Conservation (phyloP, 1,284 basidiomycete species). For the Puccinia hordei region DNA sequence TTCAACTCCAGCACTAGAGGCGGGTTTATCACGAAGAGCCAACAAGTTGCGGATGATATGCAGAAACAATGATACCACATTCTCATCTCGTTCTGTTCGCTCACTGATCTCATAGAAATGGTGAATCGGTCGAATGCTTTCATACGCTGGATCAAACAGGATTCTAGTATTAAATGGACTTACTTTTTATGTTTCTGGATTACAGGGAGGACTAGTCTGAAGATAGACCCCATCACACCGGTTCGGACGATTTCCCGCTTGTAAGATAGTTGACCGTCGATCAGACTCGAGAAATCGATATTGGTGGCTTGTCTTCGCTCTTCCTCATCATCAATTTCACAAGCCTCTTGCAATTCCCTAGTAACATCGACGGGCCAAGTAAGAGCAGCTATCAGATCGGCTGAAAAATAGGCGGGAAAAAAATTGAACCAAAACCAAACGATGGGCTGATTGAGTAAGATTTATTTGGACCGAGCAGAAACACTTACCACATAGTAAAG, state of each 20-base stretch:
- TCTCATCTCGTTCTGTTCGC: constrained; percentile 74
- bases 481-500: constrained; percentile 71
- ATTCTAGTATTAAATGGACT: constrained; percentile 26
- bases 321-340: constrained; percentile 60
- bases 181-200: constrained; percentile 60
- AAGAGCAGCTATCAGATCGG: constrained; percentile 87
- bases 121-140: neutral
- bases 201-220: constrained; percentile 59
- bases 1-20: constrained; percentile 66
- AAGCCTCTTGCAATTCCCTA: constrained; percentile 83
- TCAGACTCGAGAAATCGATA: constrained; percentile 80
- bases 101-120: constrained; percentile 60
- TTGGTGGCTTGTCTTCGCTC: constrained; percentile 70
- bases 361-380: constrained; percentile 96
- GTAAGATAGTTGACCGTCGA: constrained; percentile 79
- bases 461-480: constrained; percentile 1
- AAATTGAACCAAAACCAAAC: neutral
- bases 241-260: constrained; percentile 65
- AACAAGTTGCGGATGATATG: constrained; percentile 85
- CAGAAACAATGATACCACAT: constrained; percentile 82
- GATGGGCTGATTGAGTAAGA: neutral
- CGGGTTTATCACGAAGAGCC: constrained; percentile 74
- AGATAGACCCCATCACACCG: constrained; percentile 58
- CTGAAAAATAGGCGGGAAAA: constrained; percentile 54
- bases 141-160: neutral